Conservation (phyloP, 2,329 filamentous ascomycete genomes). For the Pyrenochaeta sp. region DNA sequence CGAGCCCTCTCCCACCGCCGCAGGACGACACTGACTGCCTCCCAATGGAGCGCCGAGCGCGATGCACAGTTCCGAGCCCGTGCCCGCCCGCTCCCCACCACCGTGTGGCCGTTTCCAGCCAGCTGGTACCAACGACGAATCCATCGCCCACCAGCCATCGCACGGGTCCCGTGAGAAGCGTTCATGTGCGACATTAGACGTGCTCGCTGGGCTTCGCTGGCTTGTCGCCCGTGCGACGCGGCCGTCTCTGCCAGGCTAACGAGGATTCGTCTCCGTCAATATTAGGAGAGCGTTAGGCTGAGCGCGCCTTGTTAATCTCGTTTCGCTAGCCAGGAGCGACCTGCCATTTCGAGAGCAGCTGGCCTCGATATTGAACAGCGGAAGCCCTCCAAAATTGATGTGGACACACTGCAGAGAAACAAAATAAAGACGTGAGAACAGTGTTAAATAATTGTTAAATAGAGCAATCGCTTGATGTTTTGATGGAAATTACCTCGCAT, state of each 20-base stretch:
- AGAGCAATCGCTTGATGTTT: constrained; percentile 27
- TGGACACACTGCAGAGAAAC: too few relatives aligned
- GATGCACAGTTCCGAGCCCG: constrained; percentile 4
- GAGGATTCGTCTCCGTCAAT: too few relatives aligned
- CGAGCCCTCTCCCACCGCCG: not conserved
- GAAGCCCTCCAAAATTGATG: too few relatives aligned
- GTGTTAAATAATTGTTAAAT: constrained; percentile 2
- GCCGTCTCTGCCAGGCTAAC: not conserved
- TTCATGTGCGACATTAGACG: not conserved
- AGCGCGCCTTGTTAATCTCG: constrained; percentile 35
- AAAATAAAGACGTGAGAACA: not conserved
- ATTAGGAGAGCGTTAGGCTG: too few relatives aligned
- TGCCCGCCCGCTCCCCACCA: not conserved
- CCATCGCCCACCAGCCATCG: not conserved
- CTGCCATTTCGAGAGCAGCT: constrained; percentile 11
- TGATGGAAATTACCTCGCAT: constrained; percentile 36
- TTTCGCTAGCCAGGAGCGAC: constrained; percentile 18
- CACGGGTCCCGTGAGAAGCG: not conserved
- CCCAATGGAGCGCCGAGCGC: not conserved
- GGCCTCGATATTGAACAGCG: too few relatives aligned
- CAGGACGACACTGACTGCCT: not conserved
- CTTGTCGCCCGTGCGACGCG: constrained; percentile 3
- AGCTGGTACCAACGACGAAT: constrained; percentile 2
- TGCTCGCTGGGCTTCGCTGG: not conserved
- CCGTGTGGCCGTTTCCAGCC: constrained; percentile 1